Conservation (phyloP, 352 stramenopile genomes). For the Albugo candida region DNA sequence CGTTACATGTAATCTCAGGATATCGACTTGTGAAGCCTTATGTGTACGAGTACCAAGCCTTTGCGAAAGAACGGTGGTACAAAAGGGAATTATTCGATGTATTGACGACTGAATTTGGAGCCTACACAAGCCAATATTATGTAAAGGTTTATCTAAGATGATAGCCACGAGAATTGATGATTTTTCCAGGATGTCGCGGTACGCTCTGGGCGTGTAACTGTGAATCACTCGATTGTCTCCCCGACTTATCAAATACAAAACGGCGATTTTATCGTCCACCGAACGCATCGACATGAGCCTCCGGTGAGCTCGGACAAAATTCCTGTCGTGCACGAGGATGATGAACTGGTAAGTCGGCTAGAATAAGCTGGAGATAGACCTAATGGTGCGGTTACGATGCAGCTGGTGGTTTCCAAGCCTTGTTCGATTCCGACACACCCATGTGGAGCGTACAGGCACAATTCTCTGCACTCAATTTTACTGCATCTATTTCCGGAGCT, state of each 20-base stretch:
- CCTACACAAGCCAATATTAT: conserved; percentile 75
- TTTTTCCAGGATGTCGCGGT: conserved; percentile 75
- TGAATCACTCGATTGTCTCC: conserved; percentile 75
- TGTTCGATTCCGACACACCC: conserved; percentile 89
- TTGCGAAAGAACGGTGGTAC: conserved; percentile 91
- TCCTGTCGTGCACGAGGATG: conserved; percentile 52
- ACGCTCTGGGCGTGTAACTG: conserved; percentile 81
- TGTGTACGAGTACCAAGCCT: conserved; percentile 89
- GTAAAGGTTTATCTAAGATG: conserved; percentile 11
- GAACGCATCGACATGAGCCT: conserved; percentile 92
- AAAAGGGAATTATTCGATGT: conserved; percentile 80
- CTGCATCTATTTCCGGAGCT: conserved; percentile 49
- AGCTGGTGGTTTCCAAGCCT: conserved; percentile 80
- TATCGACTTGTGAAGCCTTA: conserved; percentile 85
- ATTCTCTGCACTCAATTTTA: conserved; percentile 81
- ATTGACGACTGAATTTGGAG: conserved; percentile 74
- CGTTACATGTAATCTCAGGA: conserved; percentile 11
- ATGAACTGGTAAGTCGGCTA: conserved; percentile 35
- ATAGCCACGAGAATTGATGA: background rate
- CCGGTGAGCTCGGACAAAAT: conserved; percentile 77
- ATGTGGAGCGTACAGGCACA: conserved; percentile 88
- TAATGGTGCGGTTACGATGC: background rate
- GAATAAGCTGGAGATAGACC: background rate
- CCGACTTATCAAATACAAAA: conserved; percentile 77
- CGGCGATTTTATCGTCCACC: conserved; percentile 87